These are phyloP conservation scores for Parietichytrium sp. DNA, from an alignment of 108 stramenopile genomes.

Conservation along the genomic window DNA sequence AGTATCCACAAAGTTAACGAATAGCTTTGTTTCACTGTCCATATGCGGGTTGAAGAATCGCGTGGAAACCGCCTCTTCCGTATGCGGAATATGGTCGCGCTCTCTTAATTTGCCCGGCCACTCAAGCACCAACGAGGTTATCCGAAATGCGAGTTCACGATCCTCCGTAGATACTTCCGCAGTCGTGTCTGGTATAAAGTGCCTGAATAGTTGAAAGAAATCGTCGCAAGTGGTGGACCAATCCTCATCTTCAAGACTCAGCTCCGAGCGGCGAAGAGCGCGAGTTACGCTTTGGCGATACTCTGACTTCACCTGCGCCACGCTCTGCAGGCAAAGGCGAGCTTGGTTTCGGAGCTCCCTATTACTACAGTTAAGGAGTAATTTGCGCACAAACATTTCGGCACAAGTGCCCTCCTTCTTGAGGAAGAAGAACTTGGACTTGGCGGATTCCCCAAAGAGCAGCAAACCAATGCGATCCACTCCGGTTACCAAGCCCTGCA, in stretches of 20 bases:
- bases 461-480: not conserved
- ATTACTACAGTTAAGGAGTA: not conserved
- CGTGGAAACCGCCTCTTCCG: no score
- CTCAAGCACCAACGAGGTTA: not conserved
- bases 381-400: not conserved
- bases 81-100: no score
- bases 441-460: no score
- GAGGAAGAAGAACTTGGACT: no score
- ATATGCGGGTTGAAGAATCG: no score
- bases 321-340: not conserved
- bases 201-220: constrained; percentile 6
- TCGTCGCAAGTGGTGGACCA: not conserved
- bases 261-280: constrained; percentile 16
- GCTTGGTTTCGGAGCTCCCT: not conserved
- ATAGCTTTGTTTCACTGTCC: not conserved
- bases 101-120: no score
- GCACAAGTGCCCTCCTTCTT: no score
- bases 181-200: not conserved
- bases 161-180: not conserved
- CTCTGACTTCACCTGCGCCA: not conserved
- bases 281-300: not conserved
- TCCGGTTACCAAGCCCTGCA: not conserved
- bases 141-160: constrained; percentile 3
- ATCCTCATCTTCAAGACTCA: not conserved
- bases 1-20: not conserved